These are phyloP conservation scores for Fagopyrum homotropicum DNA, from an alignment of 148 eudicot genomes.

Conservation along the genomic window DNA sequence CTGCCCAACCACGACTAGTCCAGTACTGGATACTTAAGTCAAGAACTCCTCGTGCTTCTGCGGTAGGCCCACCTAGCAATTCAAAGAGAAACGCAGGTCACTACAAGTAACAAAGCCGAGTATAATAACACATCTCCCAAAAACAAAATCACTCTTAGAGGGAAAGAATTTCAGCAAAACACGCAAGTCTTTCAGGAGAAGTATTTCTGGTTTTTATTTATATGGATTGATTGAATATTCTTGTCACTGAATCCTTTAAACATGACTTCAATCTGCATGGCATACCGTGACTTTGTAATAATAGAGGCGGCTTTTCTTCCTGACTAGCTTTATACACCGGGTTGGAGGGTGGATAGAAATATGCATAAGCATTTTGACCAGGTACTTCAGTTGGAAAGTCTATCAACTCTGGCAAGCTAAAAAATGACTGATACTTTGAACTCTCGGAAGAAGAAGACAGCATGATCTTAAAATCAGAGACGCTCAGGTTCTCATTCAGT, in stretches of 20 bases:
- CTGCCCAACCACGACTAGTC: slow-evolving; percentile 99
- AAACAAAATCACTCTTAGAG: not conserved
- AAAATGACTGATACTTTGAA: slow-evolving; percentile 49
- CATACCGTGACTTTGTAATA: slow-evolving; percentile 85
- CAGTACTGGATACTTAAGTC: slow-evolving; percentile 79
- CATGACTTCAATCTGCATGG: not conserved
- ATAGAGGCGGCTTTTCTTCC: slow-evolving; percentile 81
- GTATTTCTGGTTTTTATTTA: too few relatives aligned
- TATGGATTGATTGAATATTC: too few relatives aligned
- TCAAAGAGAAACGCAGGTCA: slow-evolving; percentile 4
- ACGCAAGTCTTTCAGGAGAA: not conserved
- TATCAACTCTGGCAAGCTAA: slow-evolving; percentile 74
- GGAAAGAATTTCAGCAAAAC: not conserved
- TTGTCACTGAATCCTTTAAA: not conserved
- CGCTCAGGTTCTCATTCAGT: slow-evolving; percentile 52
- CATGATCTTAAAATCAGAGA: slow-evolving; percentile 42
- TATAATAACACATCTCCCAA: not conserved
- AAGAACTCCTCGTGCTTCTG: slow-evolving; percentile 71
- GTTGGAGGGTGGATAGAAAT: slow-evolving; percentile 82
- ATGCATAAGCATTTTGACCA: slow-evolving; percentile 84
- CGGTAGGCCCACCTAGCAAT: slow-evolving; percentile 81
- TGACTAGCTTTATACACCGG: slow-evolving; percentile 53
- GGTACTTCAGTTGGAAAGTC: slow-evolving; percentile 85
- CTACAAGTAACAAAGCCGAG: not conserved
- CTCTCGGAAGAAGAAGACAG: slow-evolving; percentile 83